A percentile compares a stretch with the other conserved stretches of the same genome.
phyloP scores from a whole-genome alignment of 345 rosid genomes.

The Salix caprea region DNA sequence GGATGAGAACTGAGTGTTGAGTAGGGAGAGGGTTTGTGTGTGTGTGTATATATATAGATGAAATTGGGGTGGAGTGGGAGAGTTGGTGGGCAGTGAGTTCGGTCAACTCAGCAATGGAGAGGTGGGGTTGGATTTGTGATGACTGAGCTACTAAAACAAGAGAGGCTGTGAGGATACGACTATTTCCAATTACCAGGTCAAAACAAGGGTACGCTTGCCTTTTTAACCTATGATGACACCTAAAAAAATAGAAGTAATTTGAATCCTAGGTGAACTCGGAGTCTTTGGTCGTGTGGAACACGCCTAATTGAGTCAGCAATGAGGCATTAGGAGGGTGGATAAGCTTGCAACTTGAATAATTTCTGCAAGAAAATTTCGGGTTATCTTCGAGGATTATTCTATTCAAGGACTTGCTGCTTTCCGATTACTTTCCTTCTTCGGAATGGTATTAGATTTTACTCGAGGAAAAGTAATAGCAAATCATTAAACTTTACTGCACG shows the following conservation, averaged over 20 bases:
- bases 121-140: neutral
- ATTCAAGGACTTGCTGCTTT: neutral
- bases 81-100: slow-evolving; percentile 40
- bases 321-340: neutral
- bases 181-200: slow-evolving; percentile 36
- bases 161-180: neutral
- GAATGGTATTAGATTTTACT: neutral
- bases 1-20: neutral
- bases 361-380: neutral
- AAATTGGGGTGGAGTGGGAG: slow-evolving; percentile 18
- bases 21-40: neutral
- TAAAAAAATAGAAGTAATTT: neutral
- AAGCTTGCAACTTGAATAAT: neutral
- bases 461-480: neutral
- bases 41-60: neutral
- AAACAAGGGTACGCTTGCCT: slow-evolving; percentile 26
- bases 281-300: slow-evolving; percentile 16
- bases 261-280: neutral
- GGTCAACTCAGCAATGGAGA: slow-evolving; percentile 47
- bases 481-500: neutral
- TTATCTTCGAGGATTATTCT: neutral
- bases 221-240: neutral
- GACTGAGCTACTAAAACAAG: slow-evolving; percentile 13
- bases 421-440: neutral
- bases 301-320: slow-evolving; percentile 7